These are phyloP conservation scores for Penicillium macrosclerotiorum DNA, from an alignment of 495 filamentous ascomycete species.

Conservation along the genomic window DNA sequence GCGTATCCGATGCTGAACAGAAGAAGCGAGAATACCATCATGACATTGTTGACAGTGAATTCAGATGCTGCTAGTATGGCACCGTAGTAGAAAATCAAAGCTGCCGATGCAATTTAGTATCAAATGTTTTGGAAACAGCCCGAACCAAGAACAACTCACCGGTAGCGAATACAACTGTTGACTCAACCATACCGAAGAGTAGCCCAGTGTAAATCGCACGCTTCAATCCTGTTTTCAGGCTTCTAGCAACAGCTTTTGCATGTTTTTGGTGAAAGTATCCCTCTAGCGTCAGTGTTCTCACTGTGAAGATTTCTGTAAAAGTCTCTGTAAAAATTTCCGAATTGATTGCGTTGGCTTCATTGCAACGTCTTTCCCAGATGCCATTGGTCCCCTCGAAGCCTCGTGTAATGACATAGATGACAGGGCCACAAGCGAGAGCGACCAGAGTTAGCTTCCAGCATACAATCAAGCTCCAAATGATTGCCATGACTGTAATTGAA, in stretches of 20 bases:
- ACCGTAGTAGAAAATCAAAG: constrained; percentile 83
- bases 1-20: constrained; percentile 77
- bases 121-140: not conserved
- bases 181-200: constrained; percentile 75
- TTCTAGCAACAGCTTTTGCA: constrained; percentile 38
- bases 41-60: constrained; percentile 53
- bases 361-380: constrained; percentile 68
- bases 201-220: constrained; percentile 60
- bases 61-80: constrained; percentile 55
- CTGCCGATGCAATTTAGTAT: constrained; percentile 31
- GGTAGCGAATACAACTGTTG: constrained; percentile 66
- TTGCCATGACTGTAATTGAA: constrained; percentile 61
- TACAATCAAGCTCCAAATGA: constrained; percentile 70
- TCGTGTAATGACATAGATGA: constrained; percentile 63
- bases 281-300: constrained; percentile 76
- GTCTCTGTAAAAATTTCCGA: constrained; percentile 71
- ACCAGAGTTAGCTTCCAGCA: constrained; percentile 85
- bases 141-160: constrained; percentile 39
- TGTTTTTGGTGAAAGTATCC: constrained; percentile 70
- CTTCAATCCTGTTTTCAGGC: constrained; percentile 29
- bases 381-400: constrained; percentile 59
- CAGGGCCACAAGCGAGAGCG: constrained; percentile 63
- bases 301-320: constrained; percentile 77
- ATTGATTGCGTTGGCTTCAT: constrained; percentile 53
- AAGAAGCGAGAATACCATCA: constrained; percentile 78